phyloP scores from a whole-genome alignment of 345 rosid genomes.

The Ceriops decandra region DNA sequence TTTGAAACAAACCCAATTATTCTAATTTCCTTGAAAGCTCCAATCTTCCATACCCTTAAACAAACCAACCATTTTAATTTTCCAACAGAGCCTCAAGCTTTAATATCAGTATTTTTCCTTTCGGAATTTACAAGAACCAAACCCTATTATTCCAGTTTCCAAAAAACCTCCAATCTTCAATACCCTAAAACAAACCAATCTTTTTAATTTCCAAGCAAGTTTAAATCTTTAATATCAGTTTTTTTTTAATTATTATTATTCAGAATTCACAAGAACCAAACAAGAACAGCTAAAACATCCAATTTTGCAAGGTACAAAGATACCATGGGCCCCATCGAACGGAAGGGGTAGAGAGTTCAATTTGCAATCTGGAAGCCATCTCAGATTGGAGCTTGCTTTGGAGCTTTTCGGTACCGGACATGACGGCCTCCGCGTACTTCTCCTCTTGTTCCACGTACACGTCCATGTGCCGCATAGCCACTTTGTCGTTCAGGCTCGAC shows the following conservation, averaged over 20 bases:
- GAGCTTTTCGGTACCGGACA: slow-evolving; percentile 69
- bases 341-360: slow-evolving; percentile 88
- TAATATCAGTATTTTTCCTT: too few relatives aligned
- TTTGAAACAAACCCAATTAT: not conserved
- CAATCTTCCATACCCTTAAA: not conserved
- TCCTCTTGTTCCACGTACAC: slow-evolving; percentile 91
- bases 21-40: not conserved
- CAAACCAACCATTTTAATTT: not conserved
- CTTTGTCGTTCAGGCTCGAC: slow-evolving; percentile 79
- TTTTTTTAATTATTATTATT: not conserved
- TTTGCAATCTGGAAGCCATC: slow-evolving; percentile 80
- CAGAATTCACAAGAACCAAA: not conserved
- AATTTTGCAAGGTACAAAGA: not conserved
- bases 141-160: too few relatives aligned
- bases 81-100: not conserved
- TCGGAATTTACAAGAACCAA: too few relatives aligned
- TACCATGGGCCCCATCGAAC: slow-evolving; percentile 93
- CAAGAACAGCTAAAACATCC: not conserved
- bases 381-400: slow-evolving; percentile 86
- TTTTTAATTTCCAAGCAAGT: too few relatives aligned
- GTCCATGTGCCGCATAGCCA: slow-evolving; percentile 98
- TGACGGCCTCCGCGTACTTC: slow-evolving; percentile 80
- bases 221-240: too few relatives aligned
- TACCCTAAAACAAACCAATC: too few relatives aligned
- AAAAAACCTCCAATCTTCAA: too few relatives aligned